A percentile compares a stretch with the other conserved stretches of the same genome.
Evolutionary conservation across 2,329 filamentous ascomycete species (phyloP).

Genomic region (Pestalotiopsis fici): DNA sequence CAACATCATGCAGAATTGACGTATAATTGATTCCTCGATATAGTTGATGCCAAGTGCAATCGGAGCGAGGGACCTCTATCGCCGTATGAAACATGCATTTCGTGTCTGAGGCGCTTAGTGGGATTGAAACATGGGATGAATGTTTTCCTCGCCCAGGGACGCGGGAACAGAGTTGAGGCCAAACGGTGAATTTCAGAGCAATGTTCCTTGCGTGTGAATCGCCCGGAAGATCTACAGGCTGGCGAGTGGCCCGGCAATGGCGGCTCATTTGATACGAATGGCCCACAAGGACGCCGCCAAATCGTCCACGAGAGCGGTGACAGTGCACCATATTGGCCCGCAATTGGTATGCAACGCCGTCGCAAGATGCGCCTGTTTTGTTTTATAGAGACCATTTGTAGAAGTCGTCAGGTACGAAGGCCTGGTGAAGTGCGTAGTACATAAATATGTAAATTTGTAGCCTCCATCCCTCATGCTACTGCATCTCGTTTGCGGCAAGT

Average conservation of each 20-base stretch:
- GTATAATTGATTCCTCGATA: background rate
- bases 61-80: background rate
- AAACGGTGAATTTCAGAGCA: conserved; percentile 6
- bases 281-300: background rate
- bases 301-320: background rate
- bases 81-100: background rate
- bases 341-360: background rate
- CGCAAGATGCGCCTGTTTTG: background rate
- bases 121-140: background rate
- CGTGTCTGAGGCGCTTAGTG: background rate
- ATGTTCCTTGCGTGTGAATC: conserved; percentile 15
- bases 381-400: background rate
- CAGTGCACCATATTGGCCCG: background rate
- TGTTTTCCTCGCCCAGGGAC: background rate
- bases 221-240: conserved; percentile 21
- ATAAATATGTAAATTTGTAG: too few relatives aligned
- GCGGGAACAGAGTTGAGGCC: background rate
- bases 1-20: background rate
- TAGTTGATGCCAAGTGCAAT: background rate
- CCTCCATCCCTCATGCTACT: background rate
- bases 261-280: conserved; percentile 25
- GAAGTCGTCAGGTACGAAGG: background rate
- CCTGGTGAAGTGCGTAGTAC: background rate
- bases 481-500: background rate
- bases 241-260: conserved; percentile 20